A percentile compares a stretch with the other conserved stretches of the same genome.
Evolutionary conservation across 208 protist genomes (phyloP).

Genomic region (Leishmania braziliensis): DNA sequence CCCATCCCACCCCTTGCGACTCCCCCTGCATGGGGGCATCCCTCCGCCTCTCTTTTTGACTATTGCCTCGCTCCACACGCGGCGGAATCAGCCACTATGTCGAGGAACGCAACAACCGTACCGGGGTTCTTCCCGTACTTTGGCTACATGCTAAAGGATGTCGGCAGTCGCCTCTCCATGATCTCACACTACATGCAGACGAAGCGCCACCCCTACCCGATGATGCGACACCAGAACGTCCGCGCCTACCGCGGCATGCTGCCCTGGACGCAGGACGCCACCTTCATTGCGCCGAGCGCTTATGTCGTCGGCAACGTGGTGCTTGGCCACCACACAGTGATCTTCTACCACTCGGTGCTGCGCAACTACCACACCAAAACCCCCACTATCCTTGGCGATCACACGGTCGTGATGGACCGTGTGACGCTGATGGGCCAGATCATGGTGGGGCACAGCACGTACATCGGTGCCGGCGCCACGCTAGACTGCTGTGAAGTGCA

Average conservation of each 20-base stretch:
- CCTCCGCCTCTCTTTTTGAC: background rate
- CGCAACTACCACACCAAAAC: conserved; percentile 83
- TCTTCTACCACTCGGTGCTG: conserved; percentile 91
- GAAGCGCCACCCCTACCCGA: conserved; percentile 76
- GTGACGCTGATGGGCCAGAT: conserved; percentile 84
- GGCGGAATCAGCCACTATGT: conserved; percentile 20
- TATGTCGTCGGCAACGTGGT: conserved; percentile 85
- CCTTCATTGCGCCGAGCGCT: conserved; percentile 90
- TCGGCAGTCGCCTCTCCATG: conserved; percentile 63
- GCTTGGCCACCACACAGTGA: conserved; percentile 74
- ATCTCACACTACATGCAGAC: conserved; percentile 72
- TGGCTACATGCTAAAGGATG: conserved; percentile 88
- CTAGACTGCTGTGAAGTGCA: conserved; percentile 85
- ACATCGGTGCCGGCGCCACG: conserved; percentile 73
- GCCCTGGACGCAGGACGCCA: conserved; percentile 77
- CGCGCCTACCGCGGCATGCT: conserved; percentile 87
- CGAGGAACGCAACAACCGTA: conserved; percentile 64
- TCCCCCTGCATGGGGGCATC: background rate
- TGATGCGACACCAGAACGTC: conserved; percentile 87
- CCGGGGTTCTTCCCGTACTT: conserved; percentile 74
- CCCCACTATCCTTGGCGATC: conserved; percentile 69
- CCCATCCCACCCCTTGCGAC: background rate
- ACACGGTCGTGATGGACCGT: conserved; percentile 88
- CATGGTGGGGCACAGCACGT: conserved; percentile 53
- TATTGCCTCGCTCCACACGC: background rate